A percentile compares a stretch with the other conserved stretches of the same genome.
These are phyloP conservation scores for Penicillium malachiteum DNA, from an alignment of 495 filamentous ascomycete species.

Conservation along the genomic window DNA sequence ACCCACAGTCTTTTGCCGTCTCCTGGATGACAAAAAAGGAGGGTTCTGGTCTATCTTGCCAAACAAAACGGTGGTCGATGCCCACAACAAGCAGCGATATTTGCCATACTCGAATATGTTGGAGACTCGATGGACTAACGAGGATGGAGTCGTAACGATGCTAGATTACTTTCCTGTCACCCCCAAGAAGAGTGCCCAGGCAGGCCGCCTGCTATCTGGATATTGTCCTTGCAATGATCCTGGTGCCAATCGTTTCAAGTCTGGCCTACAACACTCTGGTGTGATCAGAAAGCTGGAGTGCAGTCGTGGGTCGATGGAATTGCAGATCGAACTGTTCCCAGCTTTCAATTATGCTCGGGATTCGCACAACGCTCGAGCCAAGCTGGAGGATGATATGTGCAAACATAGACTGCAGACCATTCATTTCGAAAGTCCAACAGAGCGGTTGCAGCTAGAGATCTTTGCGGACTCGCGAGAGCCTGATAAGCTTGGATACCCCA, in stretches of 20 bases:
- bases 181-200: conserved; percentile 21
- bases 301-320: conserved; percentile 57
- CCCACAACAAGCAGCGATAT: conserved; percentile 68
- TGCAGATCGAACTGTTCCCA: conserved; percentile 68
- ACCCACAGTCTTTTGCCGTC: conserved; percentile 62
- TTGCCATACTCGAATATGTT: conserved; percentile 69
- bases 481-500: conserved; percentile 44
- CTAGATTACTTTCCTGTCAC: conserved; percentile 67
- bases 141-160: conserved; percentile 68
- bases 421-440: conserved; percentile 55
- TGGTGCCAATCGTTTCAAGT: conserved; percentile 37
- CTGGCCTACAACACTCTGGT: conserved; percentile 40
- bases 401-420: conserved; percentile 55
- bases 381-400: conserved; percentile 27
- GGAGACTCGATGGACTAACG: conserved; percentile 68
- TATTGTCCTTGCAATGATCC: conserved; percentile 38
- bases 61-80: conserved; percentile 40
- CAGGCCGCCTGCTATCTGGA: conserved; percentile 31
- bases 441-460: conserved; percentile 63
- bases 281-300: conserved; percentile 69
- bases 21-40: conserved; percentile 69
- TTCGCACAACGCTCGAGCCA: conserved; percentile 43
- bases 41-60: conserved; percentile 64
- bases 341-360: conserved; percentile 68
- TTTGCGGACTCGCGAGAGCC: conserved; percentile 58